Conservation (phyloP, 177 flowering plant species). For the Telopea speciosissima region DNA sequence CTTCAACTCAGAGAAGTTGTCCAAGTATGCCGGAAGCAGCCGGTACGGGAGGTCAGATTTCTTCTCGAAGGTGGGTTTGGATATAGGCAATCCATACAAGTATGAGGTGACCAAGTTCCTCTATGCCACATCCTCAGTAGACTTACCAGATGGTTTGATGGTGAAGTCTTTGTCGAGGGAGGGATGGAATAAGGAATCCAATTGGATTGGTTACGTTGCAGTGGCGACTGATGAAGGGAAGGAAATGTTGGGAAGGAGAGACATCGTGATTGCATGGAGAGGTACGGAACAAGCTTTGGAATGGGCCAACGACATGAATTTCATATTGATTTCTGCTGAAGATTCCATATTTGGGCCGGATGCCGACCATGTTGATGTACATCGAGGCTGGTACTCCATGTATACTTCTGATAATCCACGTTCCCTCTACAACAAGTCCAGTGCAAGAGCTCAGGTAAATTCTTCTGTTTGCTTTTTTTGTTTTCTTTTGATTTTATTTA, state of each 20-base stretch:
- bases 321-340: constrained; percentile 11
- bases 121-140: constrained; percentile 26
- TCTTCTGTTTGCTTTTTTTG: no score
- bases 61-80: constrained; percentile 25
- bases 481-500: no score
- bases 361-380: constrained; percentile 6
- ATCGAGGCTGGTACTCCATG: constrained; percentile 29
- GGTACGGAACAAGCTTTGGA: constrained; percentile 27
- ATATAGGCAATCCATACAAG: constrained; percentile 21
- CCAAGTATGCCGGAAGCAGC: constrained; percentile 26
- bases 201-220: constrained; percentile 40
- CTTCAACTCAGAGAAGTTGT: constrained; percentile 20
- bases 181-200: constrained; percentile 24
- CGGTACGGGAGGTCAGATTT: constrained; percentile 16
- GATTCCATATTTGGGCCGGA: constrained; percentile 7
- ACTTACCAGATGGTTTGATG: constrained; percentile 21
- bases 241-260: constrained; percentile 34
- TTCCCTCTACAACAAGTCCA: constrained; percentile 21
- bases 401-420: constrained; percentile 30
- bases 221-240: constrained; percentile 39
- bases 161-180: constrained; percentile 20
- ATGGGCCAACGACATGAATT: constrained; percentile 23
- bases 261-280: constrained; percentile 42
- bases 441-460: constrained; percentile 47
- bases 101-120: constrained; percentile 26